Percentiles rank a stretch among this genome's conserved stretches.
phyloP scores from a whole-genome alignment of 2,329 filamentous ascomycete genomes.

The Fusarium burgessii region DNA sequence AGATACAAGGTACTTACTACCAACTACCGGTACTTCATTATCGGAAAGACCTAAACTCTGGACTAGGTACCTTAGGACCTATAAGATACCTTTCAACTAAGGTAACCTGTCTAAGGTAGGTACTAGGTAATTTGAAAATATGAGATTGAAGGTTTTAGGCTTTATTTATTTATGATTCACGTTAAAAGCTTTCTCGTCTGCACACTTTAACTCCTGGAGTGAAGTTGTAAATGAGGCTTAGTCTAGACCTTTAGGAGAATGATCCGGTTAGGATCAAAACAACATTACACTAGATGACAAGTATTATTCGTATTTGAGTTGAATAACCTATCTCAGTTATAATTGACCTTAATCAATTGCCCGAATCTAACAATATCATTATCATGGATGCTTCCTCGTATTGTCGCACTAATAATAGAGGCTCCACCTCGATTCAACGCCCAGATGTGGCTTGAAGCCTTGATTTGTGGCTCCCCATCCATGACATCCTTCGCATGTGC shows the following conservation, averaged over 20 bases:
- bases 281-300: background rate
- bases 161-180: background rate
- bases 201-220: background rate
- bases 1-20: background rate
- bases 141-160: background rate
- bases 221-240: background rate
- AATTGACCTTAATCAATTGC: background rate
- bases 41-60: background rate
- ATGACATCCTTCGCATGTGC: constrained; percentile 13
- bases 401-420: constrained; percentile 4
- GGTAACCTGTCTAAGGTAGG: background rate
- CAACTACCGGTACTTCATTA: no score
- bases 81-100: background rate
- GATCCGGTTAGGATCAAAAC: background rate
- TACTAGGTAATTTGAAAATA: background rate
- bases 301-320: background rate
- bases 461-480: constrained; percentile 7
- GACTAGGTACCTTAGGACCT: background rate
- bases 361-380: background rate
- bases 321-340: no score
- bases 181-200: background rate
- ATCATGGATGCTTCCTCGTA: constrained; percentile 4
- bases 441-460: constrained; percentile 30
- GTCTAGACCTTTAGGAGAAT: background rate
- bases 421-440: constrained; percentile 17